Percentiles rank a stretch among this genome's conserved stretches.
Conservation (phyloP, 2,329 filamentous ascomycete species). For the Xylaria sp. region DNA sequence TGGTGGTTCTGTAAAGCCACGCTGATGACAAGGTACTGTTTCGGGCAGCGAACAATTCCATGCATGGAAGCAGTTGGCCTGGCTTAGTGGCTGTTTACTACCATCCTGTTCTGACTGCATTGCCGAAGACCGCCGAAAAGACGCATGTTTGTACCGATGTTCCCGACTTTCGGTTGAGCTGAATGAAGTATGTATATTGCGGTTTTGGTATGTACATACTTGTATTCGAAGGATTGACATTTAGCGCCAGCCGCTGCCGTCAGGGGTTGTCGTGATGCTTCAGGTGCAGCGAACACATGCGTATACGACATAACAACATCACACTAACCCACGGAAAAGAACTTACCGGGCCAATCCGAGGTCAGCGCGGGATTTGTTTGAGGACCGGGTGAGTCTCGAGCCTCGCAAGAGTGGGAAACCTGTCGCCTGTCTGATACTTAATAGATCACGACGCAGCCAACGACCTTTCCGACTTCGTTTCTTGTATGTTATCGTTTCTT, state of each 20-base stretch:
- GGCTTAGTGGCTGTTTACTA: background rate
- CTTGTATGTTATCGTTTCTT: background rate
- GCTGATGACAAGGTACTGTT: too few relatives aligned
- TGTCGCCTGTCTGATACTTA: background rate
- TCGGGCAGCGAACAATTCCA: background rate
- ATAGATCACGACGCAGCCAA: background rate
- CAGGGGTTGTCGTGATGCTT: too few relatives aligned
- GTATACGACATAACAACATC: background rate
- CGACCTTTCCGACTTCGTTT: background rate
- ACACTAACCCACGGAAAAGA: background rate
- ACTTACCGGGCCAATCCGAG: background rate
- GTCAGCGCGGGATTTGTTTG: background rate
- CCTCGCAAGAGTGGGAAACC: background rate
- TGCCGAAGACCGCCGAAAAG: background rate
- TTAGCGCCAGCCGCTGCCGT: background rate
- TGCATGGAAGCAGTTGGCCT: background rate
- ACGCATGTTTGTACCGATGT: background rate
- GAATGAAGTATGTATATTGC: background rate
- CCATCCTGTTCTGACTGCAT: background rate
- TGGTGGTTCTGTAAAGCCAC: too few relatives aligned
- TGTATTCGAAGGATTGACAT: too few relatives aligned
- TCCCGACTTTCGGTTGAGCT: background rate
- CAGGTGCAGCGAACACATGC: background rate
- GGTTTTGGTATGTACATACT: too few relatives aligned
- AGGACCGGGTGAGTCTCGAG: background rate